phyloP scores from a whole-genome alignment of 1,284 basidiomycete species.

The Pyrrhoderma noxium region DNA sequence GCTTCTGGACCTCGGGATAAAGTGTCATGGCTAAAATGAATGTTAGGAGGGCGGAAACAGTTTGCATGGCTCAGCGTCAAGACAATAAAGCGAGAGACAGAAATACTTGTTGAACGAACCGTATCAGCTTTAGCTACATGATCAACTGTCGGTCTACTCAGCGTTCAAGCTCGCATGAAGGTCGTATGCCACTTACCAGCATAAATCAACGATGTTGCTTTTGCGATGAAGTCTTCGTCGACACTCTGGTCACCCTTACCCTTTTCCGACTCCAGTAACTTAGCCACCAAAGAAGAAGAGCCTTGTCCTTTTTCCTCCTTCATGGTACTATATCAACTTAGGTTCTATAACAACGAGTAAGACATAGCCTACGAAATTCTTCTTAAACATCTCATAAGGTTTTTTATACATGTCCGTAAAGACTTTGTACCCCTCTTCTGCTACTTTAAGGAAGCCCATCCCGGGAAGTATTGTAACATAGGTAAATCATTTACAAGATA shows the following conservation, averaged over 20 bases:
- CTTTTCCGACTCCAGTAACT: constrained; percentile 5
- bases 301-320: constrained; percentile 1
- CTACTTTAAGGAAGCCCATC: constrained; percentile 38
- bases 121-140: no score
- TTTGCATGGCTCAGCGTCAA: no score
- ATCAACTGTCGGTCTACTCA: no score
- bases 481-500: constrained; percentile 12
- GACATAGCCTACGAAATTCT: constrained; percentile 4
- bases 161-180: no score
- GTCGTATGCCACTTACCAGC: background rate
- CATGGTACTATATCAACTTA: no score
- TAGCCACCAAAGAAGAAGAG: constrained; percentile 9
- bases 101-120: no score
- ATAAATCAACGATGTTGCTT: background rate
- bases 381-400: constrained; percentile 7
- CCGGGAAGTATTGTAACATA: constrained; percentile 7
- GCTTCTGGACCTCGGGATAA: background rate
- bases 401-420: constrained; percentile 5
- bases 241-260: background rate
- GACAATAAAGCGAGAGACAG: no score
- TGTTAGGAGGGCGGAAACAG: background rate
- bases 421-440: constrained; percentile 38
- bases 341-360: no score
- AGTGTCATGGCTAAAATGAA: constrained; percentile 1
- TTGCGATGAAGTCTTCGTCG: constrained; percentile 5